Evolutionary conservation across 371 early-diverging fungal genomes (phyloP).

Genomic region (Rhizopus delemar): DNA sequence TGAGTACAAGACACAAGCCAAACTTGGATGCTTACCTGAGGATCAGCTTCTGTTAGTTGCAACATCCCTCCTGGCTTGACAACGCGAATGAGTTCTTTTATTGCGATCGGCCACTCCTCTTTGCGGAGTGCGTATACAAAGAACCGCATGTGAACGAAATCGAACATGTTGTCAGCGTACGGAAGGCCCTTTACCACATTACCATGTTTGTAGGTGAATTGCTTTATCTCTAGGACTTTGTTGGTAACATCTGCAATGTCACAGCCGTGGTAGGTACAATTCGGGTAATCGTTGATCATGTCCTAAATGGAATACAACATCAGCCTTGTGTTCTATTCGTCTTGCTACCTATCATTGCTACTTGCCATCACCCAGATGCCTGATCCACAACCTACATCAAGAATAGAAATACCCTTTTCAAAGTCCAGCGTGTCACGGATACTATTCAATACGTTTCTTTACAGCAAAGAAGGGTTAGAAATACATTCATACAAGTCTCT

Average conservation of each 20-base stretch:
- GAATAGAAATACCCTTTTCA: constrained; percentile 20
- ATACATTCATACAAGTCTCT: neutral
- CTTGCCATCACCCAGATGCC: constrained; percentile 36
- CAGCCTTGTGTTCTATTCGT: neutral
- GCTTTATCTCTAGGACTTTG: constrained; percentile 26
- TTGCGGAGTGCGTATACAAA: constrained; percentile 29
- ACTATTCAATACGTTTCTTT: constrained; percentile 32
- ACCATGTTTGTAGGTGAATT: neutral
- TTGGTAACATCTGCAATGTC: constrained; percentile 39
- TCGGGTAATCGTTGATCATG: constrained; percentile 39
- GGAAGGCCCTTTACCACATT: constrained; percentile 44
- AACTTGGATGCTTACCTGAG: constrained; percentile 14
- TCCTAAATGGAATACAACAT: constrained; percentile 12
- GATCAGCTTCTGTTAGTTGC: constrained; percentile 38
- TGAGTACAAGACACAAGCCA: no score
- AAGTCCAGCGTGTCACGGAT: constrained; percentile 8
- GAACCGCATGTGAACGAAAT: constrained; percentile 24
- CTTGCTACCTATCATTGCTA: neutral
- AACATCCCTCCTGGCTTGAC: constrained; percentile 29
- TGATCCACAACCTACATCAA: constrained; percentile 46
- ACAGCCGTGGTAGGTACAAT: constrained; percentile 40
- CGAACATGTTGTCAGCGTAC: constrained; percentile 27
- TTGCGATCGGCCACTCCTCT: constrained; percentile 23
- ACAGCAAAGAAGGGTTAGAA: neutral
- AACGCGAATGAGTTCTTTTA: constrained; percentile 25